Percentiles rank a stretch among this genome's conserved stretches.
Conservation (phyloP, 164 flowering plant genomes). For the Paratinospora sagittata region DNA sequence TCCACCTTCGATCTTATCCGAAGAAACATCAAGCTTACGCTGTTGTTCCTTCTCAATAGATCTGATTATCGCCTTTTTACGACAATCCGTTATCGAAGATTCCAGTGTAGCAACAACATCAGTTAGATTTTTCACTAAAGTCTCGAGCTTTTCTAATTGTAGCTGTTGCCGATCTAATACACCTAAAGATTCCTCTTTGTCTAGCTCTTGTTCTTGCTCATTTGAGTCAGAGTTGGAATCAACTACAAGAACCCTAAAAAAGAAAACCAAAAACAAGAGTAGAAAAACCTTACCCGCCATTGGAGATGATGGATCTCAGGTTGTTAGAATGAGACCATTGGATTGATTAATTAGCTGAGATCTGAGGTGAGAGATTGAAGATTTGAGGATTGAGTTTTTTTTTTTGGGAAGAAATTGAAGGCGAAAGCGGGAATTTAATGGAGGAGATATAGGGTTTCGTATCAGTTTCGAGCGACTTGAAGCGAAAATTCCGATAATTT, state of each 20-base stretch:
- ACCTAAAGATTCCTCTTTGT: slow-evolving; percentile 10
- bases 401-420: not conserved
- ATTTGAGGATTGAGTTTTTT: too few relatives aligned
- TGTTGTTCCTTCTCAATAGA: slow-evolving; percentile 14
- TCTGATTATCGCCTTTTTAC: slow-evolving; percentile 8
- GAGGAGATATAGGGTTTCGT: not conserved
- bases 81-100: slow-evolving; percentile 26
- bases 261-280: slow-evolving; percentile 27
- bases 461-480: not conserved
- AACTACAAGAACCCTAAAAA: slow-evolving; percentile 14
- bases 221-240: slow-evolving; percentile 14
- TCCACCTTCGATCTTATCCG: not conserved
- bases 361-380: slow-evolving; percentile 3
- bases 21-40: slow-evolving; percentile 3
- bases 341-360: too few relatives aligned
- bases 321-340: not conserved
- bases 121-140: slow-evolving; percentile 51
- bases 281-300: slow-evolving; percentile 48
- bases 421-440: not conserved
- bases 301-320: slow-evolving; percentile 11
- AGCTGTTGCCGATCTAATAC: slow-evolving; percentile 31
- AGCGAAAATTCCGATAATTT: not conserved
- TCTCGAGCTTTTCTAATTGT: slow-evolving; percentile 58
- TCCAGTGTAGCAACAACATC: slow-evolving; percentile 59
- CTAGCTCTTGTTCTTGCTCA: slow-evolving; percentile 15